Base-by-base conservation (phyloP, 345 rosid species). In the Anacardium occidentale region DNA sequence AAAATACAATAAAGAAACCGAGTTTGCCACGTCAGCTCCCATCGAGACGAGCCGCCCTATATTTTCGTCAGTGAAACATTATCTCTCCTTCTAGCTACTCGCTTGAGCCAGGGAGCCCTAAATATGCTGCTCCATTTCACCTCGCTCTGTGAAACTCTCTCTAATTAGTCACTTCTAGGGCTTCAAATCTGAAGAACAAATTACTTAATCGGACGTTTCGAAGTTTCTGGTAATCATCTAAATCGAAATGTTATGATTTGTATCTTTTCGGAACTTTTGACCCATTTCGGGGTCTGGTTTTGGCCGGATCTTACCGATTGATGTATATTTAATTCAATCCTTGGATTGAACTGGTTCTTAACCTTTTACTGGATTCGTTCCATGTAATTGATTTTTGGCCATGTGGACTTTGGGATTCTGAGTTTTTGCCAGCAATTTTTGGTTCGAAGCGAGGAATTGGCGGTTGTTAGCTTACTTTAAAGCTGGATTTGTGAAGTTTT, bases 191-290 rank as follows among this genome's bases (percentile, higher is more conserved):
- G 56, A 61, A 59, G 25, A 65, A 4, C 45, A 25, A 57, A 44
- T 11, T 18, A 58, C n/a, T 44, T 65, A 26, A 58, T 59, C 73
- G 63, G 63, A 69, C 62, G 62, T 15, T 22, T 68, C 52, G 10
- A 44, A 44, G 63, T 56, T 69, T n/a, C 71, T 58, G 73, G 73
- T 70, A 70, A 70, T 59, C 4, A 20, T 58, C 55, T 44, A 7
- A 47, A 65, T 65, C 56, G 69, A 17, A 26, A 9, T 24, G 4
- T 65, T 7, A 25, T 29, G 13, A 18, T 20, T 40, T 57, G 8
- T 59, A 50, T 26, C 2, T 25, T 70, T 70, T n/a, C 17, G 5
- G 3, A 21, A 56, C 45, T n/a, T 45, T 58, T 44, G 44, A 25
- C 45, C 65, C 17, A 1, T 44, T 26, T 59, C 11, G 2, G 14